Base-by-base conservation (phyloP, 2,329 filamentous ascomycete genomes). In the Microdochium nivale region DNA sequence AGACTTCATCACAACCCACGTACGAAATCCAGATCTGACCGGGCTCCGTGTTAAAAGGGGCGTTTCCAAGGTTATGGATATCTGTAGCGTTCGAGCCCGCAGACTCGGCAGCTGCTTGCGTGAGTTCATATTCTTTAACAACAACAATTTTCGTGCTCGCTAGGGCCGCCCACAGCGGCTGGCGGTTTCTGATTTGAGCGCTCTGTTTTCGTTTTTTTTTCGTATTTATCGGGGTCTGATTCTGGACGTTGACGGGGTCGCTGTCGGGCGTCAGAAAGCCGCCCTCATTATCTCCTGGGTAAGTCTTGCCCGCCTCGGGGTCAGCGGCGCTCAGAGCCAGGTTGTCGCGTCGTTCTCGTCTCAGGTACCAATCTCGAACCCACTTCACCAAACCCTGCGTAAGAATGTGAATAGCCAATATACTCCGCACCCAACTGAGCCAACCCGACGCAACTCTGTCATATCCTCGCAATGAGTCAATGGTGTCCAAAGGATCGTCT, bases 111-210 rank as follows among this genome's bases (percentile, higher is more conserved):
- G 86, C 80, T 53, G 85, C 83, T 65, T 88, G 84, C 58, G 88
- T 92, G 65, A 95, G 81, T 70, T 90, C 87, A 60, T 89, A 88
- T 69, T 90, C 91, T 72, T 95, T 94, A 64, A 95, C 85, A 71
- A 96, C 90, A 61, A 94, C 92, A 66, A 96, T 91, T 77, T 96
- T 96, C 64, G 91, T 96, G 71, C 90, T 96, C 49, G 91, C 91
- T 60, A 96, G 80, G 48, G 91, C 91, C 57, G 91, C 90, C 91
- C 91, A 96, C 58, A 96, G 81, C 48, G 91, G 91, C 71, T 96
- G 91, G 64, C 90, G 85, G 66, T 90, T 88, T 67, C 91, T 80
- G 59, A 95, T 90, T 68, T 94, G 88, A 53, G 90, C 90, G 64
- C 88, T 92, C 70, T 95, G 90, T 72, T 94, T 92, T 71, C 87